These are phyloP conservation scores for Phaeodactylum tricornutum DNA, from an alignment of 108 stramenopile genomes.

Conservation along the genomic window DNA sequence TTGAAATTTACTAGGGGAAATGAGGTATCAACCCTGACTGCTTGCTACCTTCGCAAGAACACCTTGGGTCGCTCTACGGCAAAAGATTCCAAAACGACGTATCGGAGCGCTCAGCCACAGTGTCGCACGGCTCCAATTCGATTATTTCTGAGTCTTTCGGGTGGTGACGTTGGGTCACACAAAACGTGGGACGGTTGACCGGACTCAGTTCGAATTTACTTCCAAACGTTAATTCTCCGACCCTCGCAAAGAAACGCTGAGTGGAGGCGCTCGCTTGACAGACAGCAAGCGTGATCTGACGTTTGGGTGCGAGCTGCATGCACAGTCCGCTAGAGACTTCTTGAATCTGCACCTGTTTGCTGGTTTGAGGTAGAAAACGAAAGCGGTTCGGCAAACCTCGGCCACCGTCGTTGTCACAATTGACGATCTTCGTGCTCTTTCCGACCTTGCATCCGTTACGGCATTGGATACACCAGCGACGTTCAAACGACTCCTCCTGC, in stretches of 20 bases:
- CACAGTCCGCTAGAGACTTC: no score
- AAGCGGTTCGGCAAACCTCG: no score
- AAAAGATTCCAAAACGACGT: slow-evolving; percentile 15
- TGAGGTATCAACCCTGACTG: no score
- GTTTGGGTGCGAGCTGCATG: no score
- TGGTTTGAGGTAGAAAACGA: no score
- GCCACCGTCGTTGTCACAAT: slow-evolving; percentile 1
- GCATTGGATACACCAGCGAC: slow-evolving; percentile 34
- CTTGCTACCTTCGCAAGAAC: no score
- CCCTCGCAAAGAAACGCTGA: background rate
- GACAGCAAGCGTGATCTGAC: no score
- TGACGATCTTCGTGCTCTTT: background rate
- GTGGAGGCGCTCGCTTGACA: background rate
- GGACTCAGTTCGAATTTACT: background rate
- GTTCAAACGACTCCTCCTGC: slow-evolving; percentile 44
- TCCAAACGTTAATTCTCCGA: background rate
- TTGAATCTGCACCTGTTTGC: no score
- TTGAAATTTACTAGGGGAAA: no score
- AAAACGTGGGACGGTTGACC: background rate
- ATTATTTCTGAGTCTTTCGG: slow-evolving; percentile 10
- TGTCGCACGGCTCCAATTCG: slow-evolving; percentile 6
- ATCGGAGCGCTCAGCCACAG: slow-evolving; percentile 3
- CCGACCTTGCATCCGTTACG: background rate
- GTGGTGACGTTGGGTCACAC: slow-evolving; percentile 15
- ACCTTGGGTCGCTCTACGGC: no score